Percentiles rank a stretch among this genome's conserved stretches.
Conservation (phyloP, 768 basidiomycete species). For the Sutorius australiensis region DNA sequence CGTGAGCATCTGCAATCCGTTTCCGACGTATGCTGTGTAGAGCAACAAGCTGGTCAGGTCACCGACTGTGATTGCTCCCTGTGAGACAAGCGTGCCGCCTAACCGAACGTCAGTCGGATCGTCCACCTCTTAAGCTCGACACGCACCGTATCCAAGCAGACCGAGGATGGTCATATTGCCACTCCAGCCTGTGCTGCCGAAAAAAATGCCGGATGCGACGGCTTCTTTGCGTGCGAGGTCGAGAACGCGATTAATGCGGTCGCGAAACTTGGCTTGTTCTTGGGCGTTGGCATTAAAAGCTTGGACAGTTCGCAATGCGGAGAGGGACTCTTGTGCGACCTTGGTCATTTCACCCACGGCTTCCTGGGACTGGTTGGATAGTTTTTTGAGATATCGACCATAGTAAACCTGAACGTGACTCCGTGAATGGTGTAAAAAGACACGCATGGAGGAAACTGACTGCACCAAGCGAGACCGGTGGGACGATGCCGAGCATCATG, state of each 20-base stretch:
- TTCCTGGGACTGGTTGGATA: conserved; percentile 90
- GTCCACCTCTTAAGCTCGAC: background rate
- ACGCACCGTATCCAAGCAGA: conserved; percentile 83
- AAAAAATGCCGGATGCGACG: conserved; percentile 88
- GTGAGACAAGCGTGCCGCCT: conserved; percentile 91
- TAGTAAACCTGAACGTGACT: conserved; percentile 73
- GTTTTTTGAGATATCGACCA: conserved; percentile 87
- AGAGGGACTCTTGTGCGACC: conserved; percentile 82
- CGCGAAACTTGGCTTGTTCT: conserved; percentile 74
- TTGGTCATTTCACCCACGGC: conserved; percentile 95
- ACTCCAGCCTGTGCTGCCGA: conserved; percentile 87
- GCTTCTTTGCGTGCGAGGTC: conserved; percentile 82
- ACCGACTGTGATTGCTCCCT: conserved; percentile 85
- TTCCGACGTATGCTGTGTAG: conserved; percentile 88
- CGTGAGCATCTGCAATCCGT: conserved; percentile 76
- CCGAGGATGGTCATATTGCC: conserved; percentile 90
- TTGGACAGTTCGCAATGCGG: conserved; percentile 84
- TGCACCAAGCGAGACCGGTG: conserved; percentile 81
- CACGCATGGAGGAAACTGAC: conserved; percentile 37
- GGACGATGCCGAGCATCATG: conserved; percentile 91
- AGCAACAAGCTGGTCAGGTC: conserved; percentile 85
- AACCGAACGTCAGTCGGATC: conserved; percentile 2
- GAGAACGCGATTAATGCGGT: conserved; percentile 63
- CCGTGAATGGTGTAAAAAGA: conserved; percentile 9
- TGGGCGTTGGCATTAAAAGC: conserved; percentile 81